Percentiles rank a stretch among this genome's conserved stretches.
Conservation (phyloP, 2,329 filamentous ascomycete genomes). For the Metarhizium sp. region DNA sequence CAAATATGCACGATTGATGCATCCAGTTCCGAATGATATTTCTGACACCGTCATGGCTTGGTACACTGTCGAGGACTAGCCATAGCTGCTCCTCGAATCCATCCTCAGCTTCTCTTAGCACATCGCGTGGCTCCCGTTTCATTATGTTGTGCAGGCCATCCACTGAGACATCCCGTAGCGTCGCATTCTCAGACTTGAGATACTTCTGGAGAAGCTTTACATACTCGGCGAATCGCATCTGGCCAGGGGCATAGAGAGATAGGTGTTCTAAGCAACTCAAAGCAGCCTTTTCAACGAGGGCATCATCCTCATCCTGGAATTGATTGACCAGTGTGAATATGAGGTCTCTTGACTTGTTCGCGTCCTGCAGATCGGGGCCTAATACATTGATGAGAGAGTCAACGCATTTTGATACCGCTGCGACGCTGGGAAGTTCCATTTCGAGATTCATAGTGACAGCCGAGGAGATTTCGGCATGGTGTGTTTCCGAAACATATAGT, state of each 20-base stretch:
- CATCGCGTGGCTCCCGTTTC: conserved; percentile 80
- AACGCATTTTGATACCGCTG: conserved; percentile 77
- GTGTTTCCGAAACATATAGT: conserved; percentile 82
- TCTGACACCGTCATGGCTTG: conserved; percentile 68
- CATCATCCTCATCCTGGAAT: conserved; percentile 67
- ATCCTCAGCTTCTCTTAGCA: conserved; percentile 63
- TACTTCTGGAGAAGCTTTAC: conserved; percentile 74
- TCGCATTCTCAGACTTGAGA: conserved; percentile 57
- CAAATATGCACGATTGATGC: conserved; percentile 72
- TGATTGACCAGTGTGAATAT: conserved; percentile 79
- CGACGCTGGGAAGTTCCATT: conserved; percentile 70
- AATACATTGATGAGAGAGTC: conserved; percentile 96
- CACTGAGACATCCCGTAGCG: conserved; percentile 70
- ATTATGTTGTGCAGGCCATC: conserved; percentile 90
- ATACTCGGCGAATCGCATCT: conserved; percentile 77
- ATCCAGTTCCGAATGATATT: conserved; percentile 92
- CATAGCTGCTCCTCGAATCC: conserved; percentile 87
- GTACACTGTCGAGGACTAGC: conserved; percentile 73
- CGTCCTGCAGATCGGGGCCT: conserved; percentile 88
- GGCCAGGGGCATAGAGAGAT: conserved; percentile 80
- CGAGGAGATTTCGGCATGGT: conserved; percentile 74
- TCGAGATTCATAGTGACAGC: conserved; percentile 85
- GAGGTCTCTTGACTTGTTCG: conserved; percentile 82
- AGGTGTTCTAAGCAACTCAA: conserved; percentile 83
- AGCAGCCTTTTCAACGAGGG: conserved; percentile 64